Base-by-base conservation (phyloP, 106 monocot genomes). In the Phalaenopsis equestris region DNA sequence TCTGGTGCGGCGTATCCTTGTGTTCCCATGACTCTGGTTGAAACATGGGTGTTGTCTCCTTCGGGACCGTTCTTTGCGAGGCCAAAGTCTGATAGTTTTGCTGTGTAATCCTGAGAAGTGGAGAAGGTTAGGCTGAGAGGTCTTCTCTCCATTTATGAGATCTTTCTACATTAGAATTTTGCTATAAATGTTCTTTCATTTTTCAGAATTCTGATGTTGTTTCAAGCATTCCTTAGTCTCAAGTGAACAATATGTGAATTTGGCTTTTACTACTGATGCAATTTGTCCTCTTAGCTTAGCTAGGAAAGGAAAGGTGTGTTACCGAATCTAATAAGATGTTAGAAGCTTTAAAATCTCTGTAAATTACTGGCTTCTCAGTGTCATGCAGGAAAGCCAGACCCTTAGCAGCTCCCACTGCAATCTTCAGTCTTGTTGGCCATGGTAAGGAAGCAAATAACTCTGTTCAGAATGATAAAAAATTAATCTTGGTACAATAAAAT, bases 11-110 rank as follows among this genome's bases (percentile, higher is more conserved):
- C 84, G 46, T 87, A 87, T 37, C 87, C 87, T 5, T 87, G 87
- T 3, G 87, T 87, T 77, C 87, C 87, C 87, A 87, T 87, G 67
- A 87, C 87, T 5, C 84, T 78, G 2, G 87, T 87, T n/a, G 87
- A 81, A 43, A 87, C 81, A 48, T 87, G 87, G 1, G 81, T 84
- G 42, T 79, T 81, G 24, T 87, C 87, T 49, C 84, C 87, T 12
- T 82, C 81, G 0, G 87, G 87, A 9, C 87, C 87, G 17, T 87
- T 84, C 76, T 84, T 87, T 37, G 87, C 87, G 2, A 87, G 84
- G 0, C 87, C 87, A 46, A 87, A 87, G 42, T 87, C 87, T 3
- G 87, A 87, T 4, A 87, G 87, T 68, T 87, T 87, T 16, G 84
- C 84, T 39, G 81, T 82, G 67, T 81, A 84, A 43, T 81, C 84